A percentile compares a stretch with the other conserved stretches of the same genome.
Conservation (phyloP, 257 asterid species). For the Parsonsia alboflavescens region DNA sequence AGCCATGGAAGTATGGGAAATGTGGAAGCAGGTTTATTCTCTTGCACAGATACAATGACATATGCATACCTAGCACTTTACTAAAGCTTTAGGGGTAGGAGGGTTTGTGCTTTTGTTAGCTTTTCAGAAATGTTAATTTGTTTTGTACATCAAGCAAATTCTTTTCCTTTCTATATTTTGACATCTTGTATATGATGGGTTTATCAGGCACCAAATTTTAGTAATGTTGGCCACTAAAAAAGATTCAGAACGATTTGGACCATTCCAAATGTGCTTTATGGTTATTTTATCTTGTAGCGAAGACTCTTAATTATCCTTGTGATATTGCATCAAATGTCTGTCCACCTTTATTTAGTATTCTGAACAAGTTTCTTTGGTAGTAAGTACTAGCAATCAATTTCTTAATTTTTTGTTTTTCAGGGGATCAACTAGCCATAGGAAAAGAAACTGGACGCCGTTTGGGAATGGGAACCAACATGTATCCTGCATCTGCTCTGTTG, state of each 20-base stretch:
- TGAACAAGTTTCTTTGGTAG: neutral
- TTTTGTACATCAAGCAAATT: neutral
- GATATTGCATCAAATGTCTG: neutral
- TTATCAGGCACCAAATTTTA: neutral
- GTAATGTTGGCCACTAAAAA: neutral
- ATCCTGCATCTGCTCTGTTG: constrained; percentile 90
- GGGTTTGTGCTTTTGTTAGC: neutral
- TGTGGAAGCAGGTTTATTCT: neutral
- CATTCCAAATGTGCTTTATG: no score
- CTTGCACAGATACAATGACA: neutral
- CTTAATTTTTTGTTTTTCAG: constrained; percentile 31
- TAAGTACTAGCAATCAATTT: constrained; percentile 1
- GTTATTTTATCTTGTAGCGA: no score
- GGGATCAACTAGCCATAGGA: constrained; percentile 96
- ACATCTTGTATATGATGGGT: neutral
- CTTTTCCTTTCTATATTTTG: neutral
- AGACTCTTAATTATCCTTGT: constrained; percentile 2
- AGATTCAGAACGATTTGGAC: no score
- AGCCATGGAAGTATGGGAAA: neutral
- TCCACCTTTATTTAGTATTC: neutral
- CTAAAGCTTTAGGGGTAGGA: no score
- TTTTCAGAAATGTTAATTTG: neutral
- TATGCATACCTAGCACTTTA: neutral
- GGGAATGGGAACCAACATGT: constrained; percentile 99
- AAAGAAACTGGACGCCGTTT: constrained; percentile 94